A percentile compares a stretch with the other conserved stretches of the same genome.
Evolutionary conservation across 2,329 filamentous ascomycete genomes (phyloP).

Genomic region (Epichloe aotearoae): DNA sequence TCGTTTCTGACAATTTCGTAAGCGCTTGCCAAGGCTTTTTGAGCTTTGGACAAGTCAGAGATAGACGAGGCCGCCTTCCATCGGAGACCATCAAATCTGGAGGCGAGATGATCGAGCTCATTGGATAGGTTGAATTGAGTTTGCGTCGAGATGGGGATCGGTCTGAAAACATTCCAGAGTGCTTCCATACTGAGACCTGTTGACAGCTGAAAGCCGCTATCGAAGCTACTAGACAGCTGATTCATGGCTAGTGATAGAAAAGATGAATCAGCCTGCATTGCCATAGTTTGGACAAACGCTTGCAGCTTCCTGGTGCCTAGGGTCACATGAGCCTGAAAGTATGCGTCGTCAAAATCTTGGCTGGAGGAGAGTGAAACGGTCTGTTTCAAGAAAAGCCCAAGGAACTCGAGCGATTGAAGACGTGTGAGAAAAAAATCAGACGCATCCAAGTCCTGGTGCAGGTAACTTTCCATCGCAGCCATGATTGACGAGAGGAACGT

Average conservation of each 20-base stretch:
- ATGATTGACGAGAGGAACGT: constrained; percentile 36
- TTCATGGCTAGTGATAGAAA: constrained; percentile 28
- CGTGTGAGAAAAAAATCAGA: constrained; percentile 2
- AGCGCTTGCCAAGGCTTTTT: constrained; percentile 39
- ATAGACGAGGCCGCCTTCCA: constrained; percentile 44
- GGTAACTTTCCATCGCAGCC: constrained; percentile 27
- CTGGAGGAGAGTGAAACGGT: constrained; percentile 35
- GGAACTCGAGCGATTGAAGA: constrained; percentile 17
- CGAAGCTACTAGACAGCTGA: constrained; percentile 44
- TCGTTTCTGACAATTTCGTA: constrained; percentile 38
- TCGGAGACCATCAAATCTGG: constrained; percentile 45
- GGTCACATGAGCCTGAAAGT: constrained; percentile 49
- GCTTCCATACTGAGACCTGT: constrained; percentile 70
- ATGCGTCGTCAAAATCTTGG: constrained; percentile 43
- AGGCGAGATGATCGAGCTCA: constrained; percentile 42
- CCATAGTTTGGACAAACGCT: constrained; percentile 14
- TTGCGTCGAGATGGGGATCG: constrained; percentile 38
- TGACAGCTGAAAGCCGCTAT: constrained; percentile 55
- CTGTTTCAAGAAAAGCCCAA: constrained; percentile 42
- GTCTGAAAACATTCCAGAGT: constrained; percentile 63
- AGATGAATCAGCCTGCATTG: constrained; percentile 16
- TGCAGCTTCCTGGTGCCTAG: constrained; percentile 33
- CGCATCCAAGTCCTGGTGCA: constrained; percentile 20
- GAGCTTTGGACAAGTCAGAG: constrained; percentile 37
- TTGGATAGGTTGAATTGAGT: constrained; percentile 31